Evolutionary conservation across 306 rosid genomes (phyloP).

Genomic region (Trifolium repens): DNA sequence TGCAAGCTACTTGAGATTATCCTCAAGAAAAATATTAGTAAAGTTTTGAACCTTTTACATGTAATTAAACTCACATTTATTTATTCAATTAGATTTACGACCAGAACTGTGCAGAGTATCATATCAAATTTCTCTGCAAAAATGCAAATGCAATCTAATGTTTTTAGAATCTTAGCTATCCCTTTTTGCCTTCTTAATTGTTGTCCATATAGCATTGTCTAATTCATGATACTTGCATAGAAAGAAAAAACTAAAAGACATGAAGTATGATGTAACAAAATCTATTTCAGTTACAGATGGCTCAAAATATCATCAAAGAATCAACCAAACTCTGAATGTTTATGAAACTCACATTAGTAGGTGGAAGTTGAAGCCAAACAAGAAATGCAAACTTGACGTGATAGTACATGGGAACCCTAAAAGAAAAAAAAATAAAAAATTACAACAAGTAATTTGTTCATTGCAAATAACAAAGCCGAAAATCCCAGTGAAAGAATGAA

Average conservation of each 20-base stretch:
- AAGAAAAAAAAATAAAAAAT: slow-evolving; percentile 19
- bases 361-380: slow-evolving; percentile 98
- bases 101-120: slow-evolving; percentile 11
- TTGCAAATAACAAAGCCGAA: neutral
- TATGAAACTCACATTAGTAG: slow-evolving; percentile 64
- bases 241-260: neutral
- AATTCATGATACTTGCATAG: neutral
- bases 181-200: slow-evolving; percentile 9
- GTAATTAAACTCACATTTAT: slow-evolving; percentile 15
- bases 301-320: slow-evolving; percentile 28
- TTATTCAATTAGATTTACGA: slow-evolving; percentile 14
- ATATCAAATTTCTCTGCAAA: slow-evolving; percentile 6
- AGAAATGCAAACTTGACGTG: slow-evolving; percentile 93
- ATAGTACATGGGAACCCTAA: slow-evolving; percentile 88
- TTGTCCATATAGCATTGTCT: slow-evolving; percentile 4
- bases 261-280: neutral
- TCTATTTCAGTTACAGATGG: slow-evolving; percentile 4
- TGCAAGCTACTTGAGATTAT: too few relatives aligned
- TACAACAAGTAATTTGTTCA: slow-evolving; percentile 19
- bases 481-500: slow-evolving; percentile 23
- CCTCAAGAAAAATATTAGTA: too few relatives aligned
- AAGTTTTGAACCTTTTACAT: neutral
- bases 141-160: slow-evolving; percentile 17
- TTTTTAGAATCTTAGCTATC: slow-evolving; percentile 15
- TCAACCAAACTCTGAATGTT: slow-evolving; percentile 29